Percentiles rank a stretch among this genome's conserved stretches.
phyloP scores from a whole-genome alignment of 2,329 filamentous ascomycete species.

The Aspergillus sergii region DNA sequence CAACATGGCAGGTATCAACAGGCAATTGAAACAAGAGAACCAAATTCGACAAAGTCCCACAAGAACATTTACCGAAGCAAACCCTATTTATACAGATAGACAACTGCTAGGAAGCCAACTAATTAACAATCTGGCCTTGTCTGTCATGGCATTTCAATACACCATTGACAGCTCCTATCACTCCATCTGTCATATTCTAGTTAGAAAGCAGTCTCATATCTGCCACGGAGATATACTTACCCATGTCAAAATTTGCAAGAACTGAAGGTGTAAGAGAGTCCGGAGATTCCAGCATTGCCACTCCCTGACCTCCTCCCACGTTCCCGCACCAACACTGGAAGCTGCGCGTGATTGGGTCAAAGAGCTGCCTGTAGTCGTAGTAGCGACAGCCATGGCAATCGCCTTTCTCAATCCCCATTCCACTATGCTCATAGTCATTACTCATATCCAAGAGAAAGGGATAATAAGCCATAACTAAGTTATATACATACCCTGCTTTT shows the following conservation, averaged over 20 bases:
- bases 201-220: neutral
- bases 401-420: neutral
- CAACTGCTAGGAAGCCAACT: neutral
- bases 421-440: neutral
- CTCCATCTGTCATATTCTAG: neutral
- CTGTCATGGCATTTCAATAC: neutral
- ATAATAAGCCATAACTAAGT: no score
- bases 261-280: no score
- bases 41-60: neutral
- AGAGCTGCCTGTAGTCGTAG: no score
- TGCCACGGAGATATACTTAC: neutral
- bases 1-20: no score
- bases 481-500: neutral
- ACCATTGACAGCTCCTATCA: neutral
- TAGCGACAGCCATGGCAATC: neutral
- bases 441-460: no score
- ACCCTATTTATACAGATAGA: neutral
- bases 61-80: neutral
- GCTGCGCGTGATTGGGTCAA: no score
- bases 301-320: no score
- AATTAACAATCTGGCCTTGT: neutral
- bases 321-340: no score
- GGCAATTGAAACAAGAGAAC: neutral
- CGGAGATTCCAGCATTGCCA: no score
- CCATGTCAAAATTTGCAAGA: neutral